These are phyloP conservation scores for Calonectria pteridis DNA, from an alignment of 2,329 filamentous ascomycete species.

Conservation along the genomic window DNA sequence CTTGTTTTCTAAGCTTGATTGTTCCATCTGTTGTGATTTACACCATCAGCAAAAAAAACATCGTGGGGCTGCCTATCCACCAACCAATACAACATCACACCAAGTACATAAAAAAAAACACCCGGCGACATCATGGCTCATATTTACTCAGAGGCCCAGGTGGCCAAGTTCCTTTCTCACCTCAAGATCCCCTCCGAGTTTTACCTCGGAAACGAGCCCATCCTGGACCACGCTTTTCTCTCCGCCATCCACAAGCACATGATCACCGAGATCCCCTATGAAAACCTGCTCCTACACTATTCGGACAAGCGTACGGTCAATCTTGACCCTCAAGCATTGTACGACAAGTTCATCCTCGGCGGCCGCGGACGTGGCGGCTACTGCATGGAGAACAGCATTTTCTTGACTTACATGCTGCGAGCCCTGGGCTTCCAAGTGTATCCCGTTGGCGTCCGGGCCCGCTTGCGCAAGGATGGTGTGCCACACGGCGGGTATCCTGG, in stretches of 20 bases:
- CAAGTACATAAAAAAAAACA: neutral
- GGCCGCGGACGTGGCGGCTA: conserved; percentile 66
- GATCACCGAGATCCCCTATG: conserved; percentile 66
- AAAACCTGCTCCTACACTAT: conserved; percentile 69
- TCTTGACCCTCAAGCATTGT: conserved; percentile 62
- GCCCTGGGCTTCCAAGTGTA: conserved; percentile 67
- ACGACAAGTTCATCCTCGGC: conserved; percentile 60
- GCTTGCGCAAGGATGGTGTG: conserved; percentile 53
- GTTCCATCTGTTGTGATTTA: neutral
- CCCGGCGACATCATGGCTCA: conserved; percentile 40
- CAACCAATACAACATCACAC: neutral
- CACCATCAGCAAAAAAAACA: neutral
- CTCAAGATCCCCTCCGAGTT: conserved; percentile 45
- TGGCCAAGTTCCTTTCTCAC: conserved; percentile 45
- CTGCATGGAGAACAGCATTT: conserved; percentile 69
- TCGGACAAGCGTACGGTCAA: conserved; percentile 51
- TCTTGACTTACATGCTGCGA: conserved; percentile 66
- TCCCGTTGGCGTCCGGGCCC: conserved; percentile 65
- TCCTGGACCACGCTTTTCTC: conserved; percentile 49
- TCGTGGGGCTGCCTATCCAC: neutral
- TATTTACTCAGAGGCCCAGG: conserved; percentile 45
- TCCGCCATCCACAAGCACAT: conserved; percentile 57
- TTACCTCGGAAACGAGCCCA: conserved; percentile 43
- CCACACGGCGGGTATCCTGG: conserved; percentile 59
- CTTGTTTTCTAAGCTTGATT: neutral